Base-by-base conservation (phyloP, 2,329 filamentous ascomycete genomes). In the Moelleriella libera region DNA sequence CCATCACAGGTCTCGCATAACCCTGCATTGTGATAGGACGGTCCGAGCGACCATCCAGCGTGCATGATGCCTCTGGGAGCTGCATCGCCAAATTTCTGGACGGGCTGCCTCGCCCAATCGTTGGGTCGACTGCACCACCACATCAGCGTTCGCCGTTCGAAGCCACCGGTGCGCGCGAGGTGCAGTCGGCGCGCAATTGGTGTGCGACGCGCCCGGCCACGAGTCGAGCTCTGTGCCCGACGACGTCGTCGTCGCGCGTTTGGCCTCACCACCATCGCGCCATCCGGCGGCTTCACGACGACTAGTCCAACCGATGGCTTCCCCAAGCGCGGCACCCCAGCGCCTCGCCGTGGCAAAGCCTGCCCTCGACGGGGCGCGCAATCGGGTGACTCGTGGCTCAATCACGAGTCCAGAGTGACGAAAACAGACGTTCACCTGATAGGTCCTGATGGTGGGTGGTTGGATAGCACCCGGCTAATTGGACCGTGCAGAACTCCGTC, bases 1-100 rank as follows among this genome's bases (percentile, higher is more conserved):
- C 52, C 55, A 55, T 63, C 60, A 63, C 60, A 62, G 59, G 56
- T 53, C 55, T 54, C 63, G 61, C 62, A 64, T 56, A 63, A 60
- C 56, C 51, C 53, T 57, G 59, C 52, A 39, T 52, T 54, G 50
- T 60, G 59, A 63, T 60, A 55, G 60, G 61, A 47, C 47, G 46
- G 51, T 45, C 41, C 48, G 48, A 49, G 46, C 49, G 47, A 49
- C 53, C 51, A 52, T 49, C 45, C 52, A 53, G 49, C 50, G 47
- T 54, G 55, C 55, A 56, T 52, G 52, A 54, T 50, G 50, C 47
- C 48, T 37, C 32, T 37, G 32, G 12, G 12, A 37, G 32, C 8
- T 37, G 32, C 32, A 37, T 37, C 3, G 12, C 32, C 32, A 37
- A 12, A 50, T 40, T 32, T 31, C 6, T 28, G 21, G 8, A 45